Conservation (phyloP, 306 rosid genomes). For the Rosa persica region DNA sequence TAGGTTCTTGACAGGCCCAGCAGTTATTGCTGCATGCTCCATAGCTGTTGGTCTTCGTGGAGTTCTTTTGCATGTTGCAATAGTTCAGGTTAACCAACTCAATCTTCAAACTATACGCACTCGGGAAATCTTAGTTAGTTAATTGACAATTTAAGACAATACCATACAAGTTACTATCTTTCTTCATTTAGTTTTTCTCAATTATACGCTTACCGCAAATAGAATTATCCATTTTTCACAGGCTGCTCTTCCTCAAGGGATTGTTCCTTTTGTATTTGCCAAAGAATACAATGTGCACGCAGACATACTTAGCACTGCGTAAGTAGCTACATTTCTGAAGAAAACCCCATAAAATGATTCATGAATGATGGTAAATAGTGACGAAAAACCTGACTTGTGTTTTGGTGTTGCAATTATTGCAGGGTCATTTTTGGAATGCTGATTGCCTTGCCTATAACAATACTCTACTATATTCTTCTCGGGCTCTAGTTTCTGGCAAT, state of each 20-base stretch:
- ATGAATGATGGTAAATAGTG: background rate
- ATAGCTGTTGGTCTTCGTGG: slow-evolving; percentile 79
- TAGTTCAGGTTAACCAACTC: slow-evolving; percentile 64
- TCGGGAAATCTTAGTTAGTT: background rate
- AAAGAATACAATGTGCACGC: slow-evolving; percentile 90
- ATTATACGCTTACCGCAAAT: background rate
- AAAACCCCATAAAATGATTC: background rate
- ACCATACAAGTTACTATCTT: background rate
- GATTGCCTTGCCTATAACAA: slow-evolving; percentile 77
- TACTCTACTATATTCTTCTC: slow-evolving; percentile 74
- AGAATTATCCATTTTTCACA: slow-evolving; percentile 7
- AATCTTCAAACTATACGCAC: background rate
- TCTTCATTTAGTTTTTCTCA: background rate
- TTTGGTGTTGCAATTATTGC: slow-evolving; percentile 26
- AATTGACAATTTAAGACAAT: background rate
- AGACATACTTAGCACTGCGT: slow-evolving; percentile 94
- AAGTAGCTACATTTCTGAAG: slow-evolving; percentile 20
- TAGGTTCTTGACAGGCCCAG: slow-evolving; percentile 86
- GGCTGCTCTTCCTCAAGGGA: slow-evolving; percentile 98
- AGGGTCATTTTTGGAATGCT: slow-evolving; percentile 92
- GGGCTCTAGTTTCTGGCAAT: slow-evolving; percentile 46
- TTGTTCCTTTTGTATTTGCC: slow-evolving; percentile 91
- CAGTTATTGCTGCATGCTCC: slow-evolving; percentile 83
- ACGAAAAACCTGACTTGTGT: background rate
- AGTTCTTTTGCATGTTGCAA: slow-evolving; percentile 76